Evolutionary conservation across 140 eudicot species (phyloP).

Genomic region (Bidens hawaiensis): DNA sequence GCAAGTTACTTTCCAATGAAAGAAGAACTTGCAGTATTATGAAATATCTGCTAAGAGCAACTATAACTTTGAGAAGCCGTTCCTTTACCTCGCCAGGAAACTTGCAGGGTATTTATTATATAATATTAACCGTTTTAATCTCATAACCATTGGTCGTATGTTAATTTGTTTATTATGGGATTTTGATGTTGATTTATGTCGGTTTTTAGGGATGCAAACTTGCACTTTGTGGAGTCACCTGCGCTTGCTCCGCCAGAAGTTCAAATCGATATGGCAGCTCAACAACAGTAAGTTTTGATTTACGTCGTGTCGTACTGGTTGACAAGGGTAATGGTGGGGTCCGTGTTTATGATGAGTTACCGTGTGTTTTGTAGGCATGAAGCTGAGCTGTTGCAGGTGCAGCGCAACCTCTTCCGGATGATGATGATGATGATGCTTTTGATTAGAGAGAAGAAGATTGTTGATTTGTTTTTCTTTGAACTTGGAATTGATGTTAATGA

Average conservation of each 20-base stretch:
- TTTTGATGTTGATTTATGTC: no score
- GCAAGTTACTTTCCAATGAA: conserved; percentile 60
- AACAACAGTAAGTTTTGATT: conserved; percentile 45
- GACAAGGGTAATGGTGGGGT: not conserved
- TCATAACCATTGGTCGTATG: no score
- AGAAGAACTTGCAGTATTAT: conserved; percentile 57
- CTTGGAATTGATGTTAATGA: not conserved
- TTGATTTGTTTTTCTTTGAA: not conserved
- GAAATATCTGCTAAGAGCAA: conserved; percentile 68
- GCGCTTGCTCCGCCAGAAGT: conserved; percentile 46
- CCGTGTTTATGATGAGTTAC: not conserved
- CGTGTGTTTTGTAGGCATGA: conserved; percentile 33
- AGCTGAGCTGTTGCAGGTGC: conserved; percentile 40
- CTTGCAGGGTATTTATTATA: conserved; percentile 57
- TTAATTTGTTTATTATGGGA: no score
- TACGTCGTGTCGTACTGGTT: not conserved
- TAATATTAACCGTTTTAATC: not conserved
- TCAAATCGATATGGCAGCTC: conserved; percentile 49
- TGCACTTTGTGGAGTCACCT: conserved; percentile 54
- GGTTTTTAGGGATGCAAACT: conserved; percentile 35
- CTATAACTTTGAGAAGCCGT: conserved; percentile 66
- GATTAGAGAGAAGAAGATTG: conserved; percentile 23
- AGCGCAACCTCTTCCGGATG: conserved; percentile 55
- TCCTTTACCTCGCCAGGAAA: conserved; percentile 49
- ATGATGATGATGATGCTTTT: conserved; percentile 56